phyloP scores from a whole-genome alignment of 192 early-diverging fungal species.

The Coemansia sp. region DNA sequence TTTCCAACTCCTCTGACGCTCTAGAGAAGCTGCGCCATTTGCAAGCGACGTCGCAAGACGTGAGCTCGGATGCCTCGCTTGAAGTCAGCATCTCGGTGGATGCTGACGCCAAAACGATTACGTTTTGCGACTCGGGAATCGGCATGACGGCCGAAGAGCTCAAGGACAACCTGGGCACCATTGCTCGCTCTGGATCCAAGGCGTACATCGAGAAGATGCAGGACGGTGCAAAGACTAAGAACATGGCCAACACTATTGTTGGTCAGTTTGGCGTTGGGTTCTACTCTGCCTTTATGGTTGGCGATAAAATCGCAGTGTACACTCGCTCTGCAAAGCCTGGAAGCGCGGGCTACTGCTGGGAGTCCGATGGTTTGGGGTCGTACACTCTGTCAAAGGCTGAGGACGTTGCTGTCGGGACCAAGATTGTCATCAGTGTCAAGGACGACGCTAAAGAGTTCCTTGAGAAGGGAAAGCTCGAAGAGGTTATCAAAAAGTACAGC shows the following conservation, averaged over 20 bases:
- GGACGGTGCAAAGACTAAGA: conserved; percentile 42
- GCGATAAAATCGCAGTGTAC: conserved; percentile 90
- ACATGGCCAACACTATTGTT: conserved; percentile 73
- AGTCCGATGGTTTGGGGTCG: conserved; percentile 84
- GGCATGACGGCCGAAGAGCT: conserved; percentile 93
- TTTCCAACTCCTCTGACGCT: conserved; percentile 95
- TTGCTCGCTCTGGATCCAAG: conserved; percentile 96
- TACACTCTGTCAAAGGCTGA: conserved; percentile 91
- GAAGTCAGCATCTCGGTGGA: conserved; percentile 82
- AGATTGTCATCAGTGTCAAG: conserved; percentile 90
- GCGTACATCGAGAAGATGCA: conserved; percentile 72
- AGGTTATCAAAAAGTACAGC: conserved; percentile 82
- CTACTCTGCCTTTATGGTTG: conserved; percentile 95
- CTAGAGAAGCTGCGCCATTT: conserved; percentile 89
- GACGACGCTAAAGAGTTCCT: conserved; percentile 82
- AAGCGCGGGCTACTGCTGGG: conserved; percentile 90
- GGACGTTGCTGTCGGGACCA: conserved; percentile 89
- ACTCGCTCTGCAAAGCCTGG: conserved; percentile 80
- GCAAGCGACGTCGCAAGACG: conserved; percentile 74
- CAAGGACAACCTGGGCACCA: conserved; percentile 90
- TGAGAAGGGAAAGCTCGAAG: conserved; percentile 61
- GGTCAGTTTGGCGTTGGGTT: conserved; percentile 99
- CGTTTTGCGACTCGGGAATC: conserved; percentile 89
- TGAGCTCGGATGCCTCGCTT: conserved; percentile 73
- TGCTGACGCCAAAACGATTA: conserved; percentile 67